A percentile compares a stretch with the other conserved stretches of the same genome.
Evolutionary conservation across 371 early-diverging fungal species (phyloP).

Genomic region (Rhizopus arrhizus): DNA sequence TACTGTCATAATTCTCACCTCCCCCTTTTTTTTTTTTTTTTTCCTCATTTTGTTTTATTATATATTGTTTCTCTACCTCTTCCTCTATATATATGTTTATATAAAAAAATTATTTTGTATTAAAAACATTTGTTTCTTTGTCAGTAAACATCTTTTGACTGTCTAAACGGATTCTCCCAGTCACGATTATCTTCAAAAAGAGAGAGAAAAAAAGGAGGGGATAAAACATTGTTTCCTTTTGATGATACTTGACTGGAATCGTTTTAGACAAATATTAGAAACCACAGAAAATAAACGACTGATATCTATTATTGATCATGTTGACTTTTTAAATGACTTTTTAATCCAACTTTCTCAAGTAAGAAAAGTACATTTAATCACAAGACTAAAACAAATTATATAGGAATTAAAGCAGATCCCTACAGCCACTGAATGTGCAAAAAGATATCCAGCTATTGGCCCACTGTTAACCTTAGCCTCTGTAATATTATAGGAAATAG

Average conservation of each 20-base stretch:
- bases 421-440: constrained; percentile 9
- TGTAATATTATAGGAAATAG: constrained; percentile 6
- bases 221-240: background rate
- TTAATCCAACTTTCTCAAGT: constrained; percentile 10
- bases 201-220: too few relatives aligned
- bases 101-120: background rate
- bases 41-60: background rate
- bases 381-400: background rate
- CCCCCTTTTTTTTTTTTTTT: constrained; percentile 4
- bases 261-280: constrained; percentile 13
- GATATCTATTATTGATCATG: constrained; percentile 6
- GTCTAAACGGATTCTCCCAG: too few relatives aligned
- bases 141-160: too few relatives aligned
- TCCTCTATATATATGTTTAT: constrained; percentile 5
- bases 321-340: constrained; percentile 6
- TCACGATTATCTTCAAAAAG: too few relatives aligned
- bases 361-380: background rate
- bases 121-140: background rate
- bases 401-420: constrained; percentile 18
- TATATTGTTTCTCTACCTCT: constrained; percentile 1
- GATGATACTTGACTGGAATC: constrained; percentile 20
- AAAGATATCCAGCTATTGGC: constrained; percentile 15
- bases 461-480: constrained; percentile 16
- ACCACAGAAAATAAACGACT: background rate
- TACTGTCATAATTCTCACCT: background rate